Evolutionary conservation across 2,329 filamentous ascomycete genomes (phyloP).

Genomic region (Calonectria pseudoreteaudii): DNA sequence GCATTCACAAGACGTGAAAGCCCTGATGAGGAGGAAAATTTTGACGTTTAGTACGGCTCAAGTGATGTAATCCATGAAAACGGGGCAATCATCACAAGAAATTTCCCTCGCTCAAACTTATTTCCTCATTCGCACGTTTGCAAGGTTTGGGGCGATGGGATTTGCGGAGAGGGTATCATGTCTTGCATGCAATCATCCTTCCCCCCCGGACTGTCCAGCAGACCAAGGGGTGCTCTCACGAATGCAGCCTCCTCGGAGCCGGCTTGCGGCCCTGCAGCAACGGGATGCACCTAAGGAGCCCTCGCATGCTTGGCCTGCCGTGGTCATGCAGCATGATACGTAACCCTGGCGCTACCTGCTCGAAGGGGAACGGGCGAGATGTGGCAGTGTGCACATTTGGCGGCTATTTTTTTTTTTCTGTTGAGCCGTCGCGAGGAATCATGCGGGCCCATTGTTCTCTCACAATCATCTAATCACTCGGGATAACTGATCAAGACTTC

Average conservation of each 20-base stretch:
- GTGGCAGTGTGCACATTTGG: not conserved
- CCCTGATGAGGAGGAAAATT: not conserved
- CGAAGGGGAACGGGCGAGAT: not conserved
- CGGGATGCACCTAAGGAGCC: slow-evolving; percentile 11
- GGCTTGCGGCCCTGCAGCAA: slow-evolving; percentile 18
- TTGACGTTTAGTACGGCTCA: not conserved
- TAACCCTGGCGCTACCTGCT: slow-evolving; percentile 5
- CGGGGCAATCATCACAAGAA: not conserved
- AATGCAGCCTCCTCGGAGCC: slow-evolving; percentile 4
- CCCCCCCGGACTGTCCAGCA: not conserved
- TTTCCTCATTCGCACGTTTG: not conserved
- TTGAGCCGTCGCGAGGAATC: not conserved
- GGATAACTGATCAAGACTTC: not conserved
- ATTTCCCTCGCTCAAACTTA: not conserved
- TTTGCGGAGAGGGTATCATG: not conserved
- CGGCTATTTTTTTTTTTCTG: slow-evolving; percentile 4
- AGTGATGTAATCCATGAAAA: not conserved
- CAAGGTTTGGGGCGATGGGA: not conserved
- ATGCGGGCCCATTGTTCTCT: slow-evolving; percentile 4
- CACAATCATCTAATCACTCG: not conserved
- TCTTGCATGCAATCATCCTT: slow-evolving; percentile 1
- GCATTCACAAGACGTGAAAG: slow-evolving; percentile 1
- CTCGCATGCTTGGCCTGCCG: slow-evolving; percentile 13
- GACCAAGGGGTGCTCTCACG: not conserved
- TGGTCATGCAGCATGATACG: slow-evolving; percentile 10